Base-by-base conservation (phyloP, 2,329 filamentous ascomycete genomes). In the Cladosporium sp. region DNA sequence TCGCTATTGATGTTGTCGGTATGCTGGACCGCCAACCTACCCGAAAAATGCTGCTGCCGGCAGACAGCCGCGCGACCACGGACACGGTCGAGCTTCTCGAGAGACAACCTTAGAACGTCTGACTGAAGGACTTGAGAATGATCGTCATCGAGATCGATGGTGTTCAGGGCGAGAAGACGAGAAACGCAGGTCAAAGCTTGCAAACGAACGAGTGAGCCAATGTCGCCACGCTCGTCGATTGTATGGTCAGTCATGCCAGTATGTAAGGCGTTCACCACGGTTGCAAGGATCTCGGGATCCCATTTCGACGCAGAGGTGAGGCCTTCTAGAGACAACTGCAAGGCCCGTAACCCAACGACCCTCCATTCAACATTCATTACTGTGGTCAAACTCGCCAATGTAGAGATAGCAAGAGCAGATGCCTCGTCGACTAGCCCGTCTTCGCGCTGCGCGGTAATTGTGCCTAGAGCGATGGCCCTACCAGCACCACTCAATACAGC, bases 61-160 rank as follows among this genome's bases (percentile, higher is more conserved):
- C 19, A 76, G 27, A 73, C 69, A 54, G 85, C 82, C 1, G 84
- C 86, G 56, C 82, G 79, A 0, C 80, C 73, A 19, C 93, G 83
- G 15, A 97, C 86, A 55, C 89, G 87, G 67, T 97, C 92, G 2
- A 97, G 77, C 65, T 95, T 96, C 69, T 99, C 93, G 1, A 88
- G 81, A 2, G 89, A 84, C 12, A 97, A 76, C 1, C 90, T 80
- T 27, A 88, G 73, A 7, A 68, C 58, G 22, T 65, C 64, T 6
- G 50, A 55, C 17, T 55, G 43, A 11, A 68, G 52, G 4, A 54
- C 39, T 7, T 57, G 43, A 2, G 52, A 4, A 5, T 48, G 3
- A 7, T 50, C 34, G 3, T 17, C 22, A 3, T 38, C 30, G 11
- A 8, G 12, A 4, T 44, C 15, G 7, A 52, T 29, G 4, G 37